phyloP scores from a whole-genome alignment of 768 basidiomycete genomes.

The Kwoniella pini region DNA sequence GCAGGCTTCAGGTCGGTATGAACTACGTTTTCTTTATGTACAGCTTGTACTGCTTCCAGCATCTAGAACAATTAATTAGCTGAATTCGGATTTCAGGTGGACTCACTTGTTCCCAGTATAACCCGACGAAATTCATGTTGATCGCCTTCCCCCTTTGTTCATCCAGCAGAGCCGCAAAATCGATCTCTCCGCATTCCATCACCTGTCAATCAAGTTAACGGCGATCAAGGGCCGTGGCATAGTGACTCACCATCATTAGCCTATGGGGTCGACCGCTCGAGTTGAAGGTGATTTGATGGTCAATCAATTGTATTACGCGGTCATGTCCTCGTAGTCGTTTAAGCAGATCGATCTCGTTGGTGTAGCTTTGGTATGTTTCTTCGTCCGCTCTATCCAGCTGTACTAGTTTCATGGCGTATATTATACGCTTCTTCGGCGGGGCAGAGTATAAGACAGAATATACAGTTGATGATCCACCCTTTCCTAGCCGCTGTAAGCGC shows the following conservation, averaged over 20 bases:
- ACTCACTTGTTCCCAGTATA: conserved; percentile 94
- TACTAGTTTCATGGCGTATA: conserved; percentile 91
- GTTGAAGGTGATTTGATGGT: conserved; percentile 84
- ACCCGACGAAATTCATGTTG: conserved; percentile 91
- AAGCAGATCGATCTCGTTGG: conserved; percentile 92
- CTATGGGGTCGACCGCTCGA: conserved; percentile 59
- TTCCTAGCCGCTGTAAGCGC: conserved; percentile 84
- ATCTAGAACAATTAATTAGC: conserved; percentile 63
- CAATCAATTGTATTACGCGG: conserved; percentile 85
- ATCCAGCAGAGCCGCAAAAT: conserved; percentile 77
- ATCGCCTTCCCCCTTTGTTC: conserved; percentile 81
- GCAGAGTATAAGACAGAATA: conserved; percentile 79
- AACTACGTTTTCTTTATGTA: conserved; percentile 97
- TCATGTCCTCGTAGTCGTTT: conserved; percentile 92
- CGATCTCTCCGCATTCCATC: conserved; percentile 96
- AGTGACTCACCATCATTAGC: conserved; percentile 67
- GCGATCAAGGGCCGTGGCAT: no score
- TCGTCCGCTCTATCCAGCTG: conserved; percentile 82
- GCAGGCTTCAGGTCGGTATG: conserved; percentile 98
- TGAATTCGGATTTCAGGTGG: background rate
- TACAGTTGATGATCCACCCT: conserved; percentile 93
- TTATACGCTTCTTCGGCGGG: conserved; percentile 60
- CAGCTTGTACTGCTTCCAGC: conserved; percentile 96
- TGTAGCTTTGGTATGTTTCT: conserved; percentile 86
- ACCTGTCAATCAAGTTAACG: conserved; percentile 58